Percentiles rank a stretch among this genome's conserved stretches.
phyloP scores from a whole-genome alignment of 2,329 filamentous ascomycete species.

The Aspergillus aculeatinus region DNA sequence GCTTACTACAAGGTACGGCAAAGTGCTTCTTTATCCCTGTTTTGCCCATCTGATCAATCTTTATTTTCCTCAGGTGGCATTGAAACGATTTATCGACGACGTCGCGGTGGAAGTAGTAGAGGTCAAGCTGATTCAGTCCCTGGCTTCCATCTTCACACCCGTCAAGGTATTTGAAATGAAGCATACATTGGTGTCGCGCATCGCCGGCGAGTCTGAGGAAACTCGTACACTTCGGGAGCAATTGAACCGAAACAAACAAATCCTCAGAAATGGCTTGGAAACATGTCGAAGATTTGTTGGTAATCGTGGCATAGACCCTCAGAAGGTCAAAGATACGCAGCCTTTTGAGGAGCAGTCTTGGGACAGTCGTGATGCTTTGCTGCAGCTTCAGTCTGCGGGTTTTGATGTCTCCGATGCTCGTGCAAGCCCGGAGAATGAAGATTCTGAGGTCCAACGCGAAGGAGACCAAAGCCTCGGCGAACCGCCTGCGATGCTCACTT shows the following conservation, averaged over 20 bases:
- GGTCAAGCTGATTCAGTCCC: background rate
- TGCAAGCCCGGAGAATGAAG: background rate
- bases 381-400: no score
- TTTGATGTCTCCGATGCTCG: background rate
- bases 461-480: background rate
- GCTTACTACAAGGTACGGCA: conserved; percentile 33
- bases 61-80: conserved; percentile 8
- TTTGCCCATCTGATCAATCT: background rate
- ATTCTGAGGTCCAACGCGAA: background rate
- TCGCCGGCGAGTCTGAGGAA: conserved; percentile 12
- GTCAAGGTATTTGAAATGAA: conserved; percentile 10
- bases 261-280: conserved; percentile 4
- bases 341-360: background rate
- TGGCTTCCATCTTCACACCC: conserved; percentile 1
- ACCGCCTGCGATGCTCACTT: background rate
- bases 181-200: conserved; percentile 3
- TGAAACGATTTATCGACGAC: conserved; percentile 13
- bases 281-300: conserved; percentile 7
- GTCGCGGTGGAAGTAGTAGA: conserved; percentile 10
- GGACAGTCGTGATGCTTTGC: background rate
- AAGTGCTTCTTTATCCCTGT: background rate
- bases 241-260: conserved; percentile 7
- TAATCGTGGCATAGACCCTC: background rate
- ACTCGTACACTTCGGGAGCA: conserved; percentile 5
- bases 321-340: no score